Conservation (phyloP, 2,329 filamentous ascomycete genomes). For the Pestalotiopsis sp. region DNA sequence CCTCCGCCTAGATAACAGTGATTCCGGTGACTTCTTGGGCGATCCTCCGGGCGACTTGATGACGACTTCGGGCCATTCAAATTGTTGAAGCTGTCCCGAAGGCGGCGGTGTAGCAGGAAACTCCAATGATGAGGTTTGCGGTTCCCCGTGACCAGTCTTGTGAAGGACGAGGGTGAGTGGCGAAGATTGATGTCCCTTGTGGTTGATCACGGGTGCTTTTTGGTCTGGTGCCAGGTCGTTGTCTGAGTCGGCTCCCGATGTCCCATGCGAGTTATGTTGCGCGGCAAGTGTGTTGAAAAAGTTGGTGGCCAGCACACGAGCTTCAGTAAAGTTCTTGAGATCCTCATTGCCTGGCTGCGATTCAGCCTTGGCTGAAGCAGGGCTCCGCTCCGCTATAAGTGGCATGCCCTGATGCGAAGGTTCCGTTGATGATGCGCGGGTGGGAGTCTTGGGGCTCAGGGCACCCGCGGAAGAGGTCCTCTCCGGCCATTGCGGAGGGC, state of each 20-base stretch:
- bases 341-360: not conserved
- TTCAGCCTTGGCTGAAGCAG: not conserved
- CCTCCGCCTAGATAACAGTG: not conserved
- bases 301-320: not conserved
- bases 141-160: not conserved
- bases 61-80: conserved; percentile 2
- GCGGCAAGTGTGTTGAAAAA: not conserved
- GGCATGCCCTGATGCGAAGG: not conserved
- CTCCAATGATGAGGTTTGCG: not conserved
- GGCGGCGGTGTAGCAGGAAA: conserved; percentile 3
- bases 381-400: not conserved
- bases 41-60: not conserved
- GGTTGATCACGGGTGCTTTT: not conserved
- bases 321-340: conserved; percentile 1
- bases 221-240: not conserved
- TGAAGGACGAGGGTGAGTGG: not conserved
- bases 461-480: conserved; percentile 20
- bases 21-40: not conserved
- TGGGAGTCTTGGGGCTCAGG: not conserved
- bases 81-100: conserved; percentile 1
- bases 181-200: not conserved
- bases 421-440: not conserved
- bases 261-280: not conserved
- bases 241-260: not conserved
- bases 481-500: conserved; percentile 18